Evolutionary conservation across 257 asterid species (phyloP), one percentile per base, ranked within the genome.

Genomic region (Eustoma russellianum): DNA sequence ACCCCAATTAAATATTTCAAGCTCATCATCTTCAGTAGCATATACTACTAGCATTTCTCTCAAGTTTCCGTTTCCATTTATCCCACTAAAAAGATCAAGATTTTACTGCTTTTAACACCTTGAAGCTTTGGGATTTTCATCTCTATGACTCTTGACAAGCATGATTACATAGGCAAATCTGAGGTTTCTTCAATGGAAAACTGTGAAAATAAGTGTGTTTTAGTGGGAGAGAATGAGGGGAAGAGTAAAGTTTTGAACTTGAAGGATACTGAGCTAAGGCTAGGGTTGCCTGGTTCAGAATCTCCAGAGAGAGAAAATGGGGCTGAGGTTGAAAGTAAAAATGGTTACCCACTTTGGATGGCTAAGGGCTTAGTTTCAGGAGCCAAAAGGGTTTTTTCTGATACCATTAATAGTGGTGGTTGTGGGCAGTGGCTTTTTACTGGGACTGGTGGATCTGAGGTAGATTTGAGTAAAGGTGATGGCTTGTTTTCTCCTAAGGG

Each of bases 221-320:
- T 64, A 0, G 44, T 57, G 38, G 63, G 59, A 50, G 74, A 54
- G 6, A 59, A 43, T 49, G 67, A 70, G 41, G 41, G 48, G 50
- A 68, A 52, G 44, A 51, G 41, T 28, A 74, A 69, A 54, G 80
- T 30, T 61, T 70, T 74, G 77, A 74, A 66, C 77, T 64, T 74
- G n/a, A 74, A 70, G 51, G 80, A 74, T 9, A 74, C 80, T 53
- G 74, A 74, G 56, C 67, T 74, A 45, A 70, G 80, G 40, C 63
- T 74, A 9, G 79, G 79, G 9, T 74, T 74, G 48, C 79, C 79
- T 45, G 76, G 79, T 50, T 65, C 70, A 48, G 73, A 69, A 19
- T 74, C 73, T 34, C 76, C 76, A 16, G 69, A 62, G 48, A 66
- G 73, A 41, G 66, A 65, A 38, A 17, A 49, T 62, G 63, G 57